These are phyloP conservation scores for Phycomyces nitens DNA, from an alignment of 192 early-diverging fungal genomes.

Conservation along the genomic window DNA sequence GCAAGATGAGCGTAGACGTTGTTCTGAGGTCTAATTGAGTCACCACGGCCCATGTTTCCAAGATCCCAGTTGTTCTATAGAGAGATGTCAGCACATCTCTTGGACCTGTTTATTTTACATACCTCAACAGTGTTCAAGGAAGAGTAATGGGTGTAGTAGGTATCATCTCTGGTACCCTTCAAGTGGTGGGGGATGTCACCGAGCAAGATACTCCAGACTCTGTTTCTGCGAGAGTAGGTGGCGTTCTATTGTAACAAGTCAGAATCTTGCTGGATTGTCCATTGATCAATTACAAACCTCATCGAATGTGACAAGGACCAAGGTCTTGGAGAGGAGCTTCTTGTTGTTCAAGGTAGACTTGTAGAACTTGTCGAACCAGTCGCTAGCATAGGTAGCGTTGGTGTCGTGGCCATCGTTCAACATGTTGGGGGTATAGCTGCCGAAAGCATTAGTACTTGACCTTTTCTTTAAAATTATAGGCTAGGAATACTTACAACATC, in stretches of 20 bases:
- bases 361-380: constrained; percentile 58
- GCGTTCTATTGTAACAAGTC: constrained; percentile 4
- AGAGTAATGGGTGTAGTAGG: constrained; percentile 65
- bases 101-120: neutral
- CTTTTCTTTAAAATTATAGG: no score
- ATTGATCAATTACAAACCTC: constrained; percentile 13
- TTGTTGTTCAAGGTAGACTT: constrained; percentile 43
- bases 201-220: constrained; percentile 40
- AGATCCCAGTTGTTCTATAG: constrained; percentile 58
- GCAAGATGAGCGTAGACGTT: constrained; percentile 45
- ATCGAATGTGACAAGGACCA: constrained; percentile 41
- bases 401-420: constrained; percentile 50
- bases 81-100: neutral
- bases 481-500: constrained; percentile 27
- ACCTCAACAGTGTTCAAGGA: constrained; percentile 56
- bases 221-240: constrained; percentile 32
- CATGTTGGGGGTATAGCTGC: constrained; percentile 55
- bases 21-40: constrained; percentile 43
- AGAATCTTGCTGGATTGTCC: neutral
- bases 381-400: constrained; percentile 38
- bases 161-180: constrained; percentile 47
- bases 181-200: constrained; percentile 36
- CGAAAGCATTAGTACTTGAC: no score
- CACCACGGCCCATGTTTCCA: constrained; percentile 53
- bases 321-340: constrained; percentile 40